Evolutionary conservation across 345 rosid genomes (phyloP).

Genomic region (Eucalyptus sideroxylon): DNA sequence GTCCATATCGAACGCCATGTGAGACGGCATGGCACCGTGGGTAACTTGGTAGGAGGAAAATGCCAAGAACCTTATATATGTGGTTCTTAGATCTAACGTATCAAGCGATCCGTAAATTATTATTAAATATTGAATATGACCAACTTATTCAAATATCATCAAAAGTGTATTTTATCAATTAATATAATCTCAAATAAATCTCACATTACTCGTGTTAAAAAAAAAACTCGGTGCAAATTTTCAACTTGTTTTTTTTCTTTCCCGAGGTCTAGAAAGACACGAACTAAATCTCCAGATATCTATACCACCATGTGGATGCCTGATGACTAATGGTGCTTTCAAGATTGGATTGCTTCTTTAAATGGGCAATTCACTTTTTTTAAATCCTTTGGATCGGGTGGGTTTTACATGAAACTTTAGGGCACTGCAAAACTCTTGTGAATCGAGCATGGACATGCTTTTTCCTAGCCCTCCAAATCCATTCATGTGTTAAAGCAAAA

Average conservation of each 20-base stretch:
- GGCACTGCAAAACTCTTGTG: not conserved
- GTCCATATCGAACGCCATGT: not conserved
- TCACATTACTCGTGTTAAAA: not conserved
- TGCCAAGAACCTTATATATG: not conserved
- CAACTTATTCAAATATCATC: not conserved
- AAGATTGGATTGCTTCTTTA: not conserved
- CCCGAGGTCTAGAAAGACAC: not conserved
- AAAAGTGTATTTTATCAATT: fast-evolving
- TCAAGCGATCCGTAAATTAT: not conserved
- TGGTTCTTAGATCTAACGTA: not conserved
- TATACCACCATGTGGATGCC: not conserved
- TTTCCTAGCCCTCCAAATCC: not conserved
- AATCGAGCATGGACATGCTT: not conserved
- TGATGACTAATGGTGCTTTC: not conserved
- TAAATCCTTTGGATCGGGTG: not conserved
- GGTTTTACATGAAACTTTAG: not conserved
- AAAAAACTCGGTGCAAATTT: fast-evolving
- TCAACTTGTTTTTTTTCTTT: not conserved
- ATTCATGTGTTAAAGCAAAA: not conserved
- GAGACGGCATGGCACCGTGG: not conserved
- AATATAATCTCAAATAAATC: not conserved
- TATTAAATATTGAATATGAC: not conserved
- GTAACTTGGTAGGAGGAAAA: not conserved
- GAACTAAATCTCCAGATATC: not conserved
- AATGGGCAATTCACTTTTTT: not conserved